Evolutionary conservation across 2,329 filamentous ascomycete species (phyloP).

Genomic region (Elsinoe ampelina): DNA sequence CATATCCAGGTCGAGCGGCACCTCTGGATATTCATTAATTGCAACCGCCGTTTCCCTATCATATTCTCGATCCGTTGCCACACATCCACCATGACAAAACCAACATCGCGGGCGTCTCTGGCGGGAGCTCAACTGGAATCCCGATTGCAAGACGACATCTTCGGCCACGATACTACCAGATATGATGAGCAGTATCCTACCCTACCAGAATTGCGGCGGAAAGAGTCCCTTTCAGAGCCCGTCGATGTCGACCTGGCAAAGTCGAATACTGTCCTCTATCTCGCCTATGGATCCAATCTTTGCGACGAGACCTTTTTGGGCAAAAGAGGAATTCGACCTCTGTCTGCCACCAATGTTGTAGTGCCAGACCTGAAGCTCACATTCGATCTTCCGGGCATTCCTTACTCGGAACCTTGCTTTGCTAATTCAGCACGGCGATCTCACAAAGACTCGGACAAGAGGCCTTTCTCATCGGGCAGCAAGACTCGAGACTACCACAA

Average conservation of each 20-base stretch:
- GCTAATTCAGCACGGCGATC: constrained; percentile 64
- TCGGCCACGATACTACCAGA: background rate
- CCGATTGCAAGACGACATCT: background rate
- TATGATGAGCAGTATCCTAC: background rate
- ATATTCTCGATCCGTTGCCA: no score
- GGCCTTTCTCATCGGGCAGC: constrained; percentile 8
- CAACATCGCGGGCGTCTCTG: background rate
- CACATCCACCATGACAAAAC: no score
- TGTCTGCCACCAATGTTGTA: constrained; percentile 72
- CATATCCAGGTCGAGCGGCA: no score
- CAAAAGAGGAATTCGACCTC: constrained; percentile 65
- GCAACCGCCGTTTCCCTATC: no score
- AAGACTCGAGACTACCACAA: constrained; percentile 38
- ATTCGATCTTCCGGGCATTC: constrained; percentile 77
- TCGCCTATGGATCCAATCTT: constrained; percentile 86
- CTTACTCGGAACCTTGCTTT: constrained; percentile 87
- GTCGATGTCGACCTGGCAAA: background rate
- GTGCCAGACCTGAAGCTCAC: constrained; percentile 69
- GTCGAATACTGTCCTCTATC: constrained; percentile 26
- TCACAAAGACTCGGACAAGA: constrained; percentile 24
- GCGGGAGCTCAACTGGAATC: background rate
- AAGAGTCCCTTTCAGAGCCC: constrained; percentile 5
- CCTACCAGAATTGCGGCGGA: constrained; percentile 10
- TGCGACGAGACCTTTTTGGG: constrained; percentile 70
- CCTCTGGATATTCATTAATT: no score